Base-by-base conservation (phyloP, 2,329 filamentous ascomycete genomes). In the Aspergillus udagawae region DNA sequence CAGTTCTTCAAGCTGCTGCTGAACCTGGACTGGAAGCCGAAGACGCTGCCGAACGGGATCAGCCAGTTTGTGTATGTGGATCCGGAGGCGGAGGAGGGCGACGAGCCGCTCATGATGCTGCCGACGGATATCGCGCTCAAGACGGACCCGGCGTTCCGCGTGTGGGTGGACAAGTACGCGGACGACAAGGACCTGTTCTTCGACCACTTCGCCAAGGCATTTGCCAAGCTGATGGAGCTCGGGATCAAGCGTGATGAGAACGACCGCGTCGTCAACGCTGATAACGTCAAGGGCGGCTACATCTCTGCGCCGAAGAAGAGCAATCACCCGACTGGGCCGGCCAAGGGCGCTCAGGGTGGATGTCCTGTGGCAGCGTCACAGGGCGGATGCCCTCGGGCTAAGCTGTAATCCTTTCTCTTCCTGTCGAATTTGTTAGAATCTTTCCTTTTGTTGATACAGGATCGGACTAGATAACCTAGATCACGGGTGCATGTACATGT, bases 91-190 rank as follows among this genome's bases (percentile, higher is more conserved):
- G 73, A 73, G 54, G 75, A 76, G 63, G 69, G 67, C 42, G 79
- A 80, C 48, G 80, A 81, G 57, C 81, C 82, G 55, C 73, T 87
- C 45, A 87, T 87, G 85, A 87, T 87, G 85, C 67, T 87, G 67
- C 85, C 85, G 0, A 86, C 84, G 2, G 85, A 87, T 67, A 80
- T 87, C 65, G 80, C 84, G 4, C 74, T 87, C 42, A 71, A 81
- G 3, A 74, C 77, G 1, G 85, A 88, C 61, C 68, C 75, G 2
- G 67, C 62, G 5, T 87, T 88, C 67, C 68, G 74, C 20, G 73
- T 73, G 6, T 87, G 81, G 79, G 84, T 87, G 12, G 75, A 84
- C 68, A 66, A 75, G 59, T 87, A 87, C 65, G 83, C 84, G 3
- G 73, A 79, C 51, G 83, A 87, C 64, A 85, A 85, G 70, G 83